phyloP scores from a whole-genome alignment of 2,329 filamentous ascomycete genomes.

The Alternaria brassicae region DNA sequence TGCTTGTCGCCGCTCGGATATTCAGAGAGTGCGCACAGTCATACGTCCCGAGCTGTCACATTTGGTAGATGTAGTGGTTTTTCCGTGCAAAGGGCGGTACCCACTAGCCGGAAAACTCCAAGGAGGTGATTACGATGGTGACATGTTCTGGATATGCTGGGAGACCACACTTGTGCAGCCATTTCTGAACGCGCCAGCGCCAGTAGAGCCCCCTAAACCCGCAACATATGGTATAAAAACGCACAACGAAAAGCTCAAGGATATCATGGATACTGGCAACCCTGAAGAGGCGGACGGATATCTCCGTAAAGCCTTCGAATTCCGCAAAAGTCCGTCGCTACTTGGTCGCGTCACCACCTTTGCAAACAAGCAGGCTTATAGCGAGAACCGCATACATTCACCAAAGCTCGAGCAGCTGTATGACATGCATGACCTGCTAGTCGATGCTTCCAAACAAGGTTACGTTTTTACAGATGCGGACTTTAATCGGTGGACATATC shows the following conservation, averaged over 20 bases:
- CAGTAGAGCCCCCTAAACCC: conserved; percentile 56
- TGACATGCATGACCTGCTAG: conserved; percentile 55
- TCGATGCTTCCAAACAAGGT: conserved; percentile 56
- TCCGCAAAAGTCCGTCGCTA: conserved; percentile 63
- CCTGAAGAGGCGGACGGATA: conserved; percentile 54
- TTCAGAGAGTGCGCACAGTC: conserved; percentile 66
- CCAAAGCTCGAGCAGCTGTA: conserved; percentile 35
- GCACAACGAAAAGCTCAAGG: conserved; percentile 56
- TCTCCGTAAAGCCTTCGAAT: conserved; percentile 62
- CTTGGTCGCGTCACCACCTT: conserved; percentile 70
- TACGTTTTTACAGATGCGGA: conserved; percentile 57
- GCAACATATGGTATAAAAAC: conserved; percentile 60
- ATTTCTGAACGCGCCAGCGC: conserved; percentile 68
- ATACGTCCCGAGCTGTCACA: conserved; percentile 66
- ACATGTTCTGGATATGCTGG: conserved; percentile 80
- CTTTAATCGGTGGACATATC: conserved; percentile 61
- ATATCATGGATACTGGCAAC: conserved; percentile 48
- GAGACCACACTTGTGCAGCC: conserved; percentile 68
- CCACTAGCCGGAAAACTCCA: conserved; percentile 75
- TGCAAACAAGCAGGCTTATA: conserved; percentile 69
- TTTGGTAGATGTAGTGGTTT: conserved; percentile 81
- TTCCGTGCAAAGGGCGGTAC: conserved; percentile 67
- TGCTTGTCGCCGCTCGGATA: conserved; percentile 72
- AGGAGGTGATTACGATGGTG: conserved; percentile 83
- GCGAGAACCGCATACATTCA: conserved; percentile 39